Evolutionary conservation across 1,139 yeast species (phyloP), one percentile per base, ranked within the genome.

Genomic region (Blastobotrys aristatus): DNA sequence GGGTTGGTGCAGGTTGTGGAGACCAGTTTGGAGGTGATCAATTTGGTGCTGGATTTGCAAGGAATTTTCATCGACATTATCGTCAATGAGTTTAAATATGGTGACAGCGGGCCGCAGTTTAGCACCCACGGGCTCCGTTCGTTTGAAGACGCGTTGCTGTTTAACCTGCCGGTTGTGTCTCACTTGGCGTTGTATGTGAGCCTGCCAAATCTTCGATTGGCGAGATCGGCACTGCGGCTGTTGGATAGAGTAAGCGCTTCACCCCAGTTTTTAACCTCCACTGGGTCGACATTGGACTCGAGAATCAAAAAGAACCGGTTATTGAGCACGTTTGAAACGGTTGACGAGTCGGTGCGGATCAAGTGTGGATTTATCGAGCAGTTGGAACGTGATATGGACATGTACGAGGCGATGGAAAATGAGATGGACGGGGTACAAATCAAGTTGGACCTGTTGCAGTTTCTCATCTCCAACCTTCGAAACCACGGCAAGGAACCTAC

Each of bases 131-230:
- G 92, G 0, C 63, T 79, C 6, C 66, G 74, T 35, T 77, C 83
- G 4, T 84, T 84, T 57, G 82, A 74, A 57, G 95, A 88, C 57
- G 81, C 89, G 0, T 66, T 89, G 10, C 67, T 86, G 22, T 80
- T 82, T 65, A 77, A 85, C 53, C 67, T 88, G 22, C 76, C 87
- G 0, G 67, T 85, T 8, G 74, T 89, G 16, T 85, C 86, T 0
- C 84, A 84, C 54, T 64, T 88, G 48, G 85, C 84, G 0, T 67
- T 87, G 21, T 85, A 84, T 58, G 79, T 84, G 50, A 88, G 94
- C 1, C 70, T 81, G 3, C 60, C 72, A 11, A 71, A 79, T 51
- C 57, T 67, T 4, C 59, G 65, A 0, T 67, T 87, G 21, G 82
- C 92, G 0, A 62, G 69, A 2, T 61, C 69, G 6, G 71, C 95